Conservation (phyloP, 441 rosid genomes). For the Kokia cookei region DNA sequence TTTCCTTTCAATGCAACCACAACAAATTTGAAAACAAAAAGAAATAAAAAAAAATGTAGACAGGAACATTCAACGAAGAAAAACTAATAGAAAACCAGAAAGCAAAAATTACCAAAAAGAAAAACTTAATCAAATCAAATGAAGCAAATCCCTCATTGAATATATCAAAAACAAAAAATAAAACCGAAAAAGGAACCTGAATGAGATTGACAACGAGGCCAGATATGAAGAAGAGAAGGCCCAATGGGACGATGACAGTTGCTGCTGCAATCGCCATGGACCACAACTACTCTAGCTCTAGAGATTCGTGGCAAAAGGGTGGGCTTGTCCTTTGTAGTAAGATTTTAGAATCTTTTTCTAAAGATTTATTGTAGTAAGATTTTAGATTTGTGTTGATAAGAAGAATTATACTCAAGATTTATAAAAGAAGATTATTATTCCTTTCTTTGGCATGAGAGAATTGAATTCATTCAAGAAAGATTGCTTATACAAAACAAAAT, state of each 20-base stretch:
- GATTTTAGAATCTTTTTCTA: neutral
- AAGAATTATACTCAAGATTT: neutral
- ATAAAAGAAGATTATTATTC: too few relatives aligned
- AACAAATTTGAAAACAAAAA: neutral
- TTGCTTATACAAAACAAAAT: too few relatives aligned
- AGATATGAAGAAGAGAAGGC: slow-evolving; percentile 77
- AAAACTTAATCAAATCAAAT: neutral
- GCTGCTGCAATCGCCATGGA: slow-evolving; percentile 78
- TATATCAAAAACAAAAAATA: neutral
- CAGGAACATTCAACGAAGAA: neutral
- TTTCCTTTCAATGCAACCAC: neutral
- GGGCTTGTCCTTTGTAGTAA: neutral
- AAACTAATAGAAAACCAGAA: neutral
- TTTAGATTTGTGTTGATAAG: neutral
- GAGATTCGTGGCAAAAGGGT: neutral
- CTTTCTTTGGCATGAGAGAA: too few relatives aligned
- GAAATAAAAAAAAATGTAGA: neutral
- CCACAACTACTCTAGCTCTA: neutral
- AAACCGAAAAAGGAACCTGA: slow-evolving; percentile 44
- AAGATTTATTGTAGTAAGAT: neutral
- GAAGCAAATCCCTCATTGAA: slow-evolving; percentile 2
- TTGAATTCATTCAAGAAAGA: too few relatives aligned
- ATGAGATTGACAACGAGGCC: slow-evolving; percentile 78
- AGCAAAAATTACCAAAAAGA: neutral
- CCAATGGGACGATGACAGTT: slow-evolving; percentile 75